phyloP scores from a whole-genome alignment of 257 asterid species.

The Eucommia ulmoides region DNA sequence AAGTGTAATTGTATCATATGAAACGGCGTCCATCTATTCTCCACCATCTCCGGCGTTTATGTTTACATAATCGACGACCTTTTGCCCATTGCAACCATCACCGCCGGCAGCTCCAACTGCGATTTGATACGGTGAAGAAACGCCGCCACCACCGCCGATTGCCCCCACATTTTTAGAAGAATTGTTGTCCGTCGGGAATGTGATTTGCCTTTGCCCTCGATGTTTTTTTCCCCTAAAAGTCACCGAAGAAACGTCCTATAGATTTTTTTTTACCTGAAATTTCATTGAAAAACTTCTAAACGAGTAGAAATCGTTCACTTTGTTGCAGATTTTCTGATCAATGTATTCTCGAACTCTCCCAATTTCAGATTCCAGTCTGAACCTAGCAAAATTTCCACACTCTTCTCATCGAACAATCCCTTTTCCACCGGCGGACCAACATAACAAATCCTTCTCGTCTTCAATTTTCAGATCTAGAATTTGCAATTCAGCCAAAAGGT shows the following conservation, averaged over 20 bases:
- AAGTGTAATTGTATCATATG: too few relatives aligned
- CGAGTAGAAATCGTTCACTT: neutral
- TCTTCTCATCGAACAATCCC: neutral
- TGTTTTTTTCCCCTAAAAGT: too few relatives aligned
- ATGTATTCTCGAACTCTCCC: slow-evolving; percentile 36
- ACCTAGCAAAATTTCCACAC: slow-evolving; percentile 8
- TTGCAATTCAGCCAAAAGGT: slow-evolving; percentile 27
- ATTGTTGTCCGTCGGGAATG: neutral
- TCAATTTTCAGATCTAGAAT: slow-evolving; percentile 22
- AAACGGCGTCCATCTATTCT: too few relatives aligned
- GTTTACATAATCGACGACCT: too few relatives aligned
- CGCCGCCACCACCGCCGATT: too few relatives aligned
- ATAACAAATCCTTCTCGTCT: slow-evolving; percentile 10
- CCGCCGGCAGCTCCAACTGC: too few relatives aligned
- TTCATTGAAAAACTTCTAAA: neutral
- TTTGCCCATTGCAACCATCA: too few relatives aligned
- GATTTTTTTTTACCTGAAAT: neutral
- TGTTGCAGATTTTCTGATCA: neutral
- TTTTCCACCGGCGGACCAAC: slow-evolving; percentile 9
- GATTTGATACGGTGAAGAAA: too few relatives aligned
- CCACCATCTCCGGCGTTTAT: too few relatives aligned
- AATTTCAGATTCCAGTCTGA: slow-evolving; percentile 19
- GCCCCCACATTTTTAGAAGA: neutral
- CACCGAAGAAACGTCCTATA: too few relatives aligned
- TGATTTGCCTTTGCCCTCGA: too few relatives aligned